A percentile compares a stretch with the other conserved stretches of the same genome.
These are phyloP conservation scores for Fusarium sp. DNA, from an alignment of 2,329 filamentous ascomycete genomes.

Conservation along the genomic window DNA sequence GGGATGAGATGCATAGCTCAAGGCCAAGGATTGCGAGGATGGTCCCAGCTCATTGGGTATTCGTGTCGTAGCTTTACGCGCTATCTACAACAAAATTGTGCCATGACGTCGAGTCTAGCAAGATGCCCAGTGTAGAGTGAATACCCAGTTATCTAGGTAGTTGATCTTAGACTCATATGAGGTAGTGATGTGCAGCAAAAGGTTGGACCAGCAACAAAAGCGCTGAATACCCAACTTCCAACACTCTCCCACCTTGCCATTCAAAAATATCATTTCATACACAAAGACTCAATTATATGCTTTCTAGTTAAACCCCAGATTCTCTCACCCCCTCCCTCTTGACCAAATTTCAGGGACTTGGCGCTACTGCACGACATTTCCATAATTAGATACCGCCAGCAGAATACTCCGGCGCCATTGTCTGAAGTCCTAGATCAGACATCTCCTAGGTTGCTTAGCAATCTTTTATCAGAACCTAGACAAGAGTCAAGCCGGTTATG, in stretches of 20 bases:
- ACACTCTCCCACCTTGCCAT: background rate
- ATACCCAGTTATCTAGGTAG: too few species aligned
- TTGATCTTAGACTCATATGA: background rate
- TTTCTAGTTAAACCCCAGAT: constrained; percentile 15
- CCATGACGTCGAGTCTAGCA: constrained; percentile 28
- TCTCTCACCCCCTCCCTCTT: constrained; percentile 5
- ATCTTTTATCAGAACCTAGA: background rate
- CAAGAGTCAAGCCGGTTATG: constrained; percentile 6
- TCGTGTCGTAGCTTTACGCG: constrained; percentile 4
- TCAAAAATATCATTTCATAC: background rate
- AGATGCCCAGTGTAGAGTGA: constrained; percentile 12
- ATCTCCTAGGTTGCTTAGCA: background rate
- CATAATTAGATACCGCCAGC: constrained; percentile 35
- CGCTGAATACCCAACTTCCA: background rate
- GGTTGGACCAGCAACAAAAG: too few species aligned
- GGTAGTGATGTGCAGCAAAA: constrained; percentile 1
- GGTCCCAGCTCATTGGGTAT: constrained; percentile 33
- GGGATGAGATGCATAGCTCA: constrained; percentile 15
- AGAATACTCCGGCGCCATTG: constrained; percentile 20
- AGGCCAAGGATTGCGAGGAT: constrained; percentile 20
- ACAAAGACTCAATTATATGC: background rate
- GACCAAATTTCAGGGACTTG: constrained; percentile 19
- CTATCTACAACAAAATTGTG: constrained; percentile 9
- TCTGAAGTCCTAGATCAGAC: background rate
- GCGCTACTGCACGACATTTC: constrained; percentile 38